Conservation (phyloP, 768 basidiomycete genomes). For the Cystobasidium ongulense region DNA sequence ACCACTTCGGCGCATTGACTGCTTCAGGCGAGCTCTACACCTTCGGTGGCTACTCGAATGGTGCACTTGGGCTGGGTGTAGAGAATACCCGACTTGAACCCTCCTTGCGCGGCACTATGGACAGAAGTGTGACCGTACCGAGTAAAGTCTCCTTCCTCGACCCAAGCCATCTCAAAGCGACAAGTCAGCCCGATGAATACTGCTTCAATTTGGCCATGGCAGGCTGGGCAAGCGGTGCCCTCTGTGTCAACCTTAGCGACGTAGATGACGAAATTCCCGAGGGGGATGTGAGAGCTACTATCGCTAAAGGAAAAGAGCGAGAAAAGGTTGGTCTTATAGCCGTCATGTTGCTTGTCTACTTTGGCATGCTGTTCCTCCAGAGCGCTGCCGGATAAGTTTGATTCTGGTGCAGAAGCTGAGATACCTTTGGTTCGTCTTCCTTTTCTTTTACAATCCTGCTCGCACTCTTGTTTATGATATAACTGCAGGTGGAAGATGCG, state of each 20-base stretch:
- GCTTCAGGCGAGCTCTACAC: slow-evolving; percentile 65
- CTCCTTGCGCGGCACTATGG: not conserved
- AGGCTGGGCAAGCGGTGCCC: slow-evolving; percentile 8
- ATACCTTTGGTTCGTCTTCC: not conserved
- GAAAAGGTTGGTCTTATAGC: not conserved
- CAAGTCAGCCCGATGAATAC: slow-evolving; percentile 11
- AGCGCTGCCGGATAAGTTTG: not conserved
- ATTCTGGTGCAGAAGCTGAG: not conserved
- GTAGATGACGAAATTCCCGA: not conserved
- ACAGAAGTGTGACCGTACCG: not conserved
- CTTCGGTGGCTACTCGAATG: slow-evolving; percentile 54
- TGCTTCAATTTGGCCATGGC: slow-evolving; percentile 28
- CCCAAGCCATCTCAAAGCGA: not conserved
- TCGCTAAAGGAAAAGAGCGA: not conserved
- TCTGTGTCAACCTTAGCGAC: slow-evolving; percentile 6
- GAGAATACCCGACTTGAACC: slow-evolving; percentile 16
- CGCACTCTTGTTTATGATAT: not conserved
- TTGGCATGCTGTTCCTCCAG: not conserved
- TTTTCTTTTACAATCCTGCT: not conserved
- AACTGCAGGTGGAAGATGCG: not conserved
- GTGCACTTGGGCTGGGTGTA: slow-evolving; percentile 32
- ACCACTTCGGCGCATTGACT: slow-evolving; percentile 81
- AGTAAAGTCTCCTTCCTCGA: slow-evolving; percentile 5
- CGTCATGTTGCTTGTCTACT: not conserved
- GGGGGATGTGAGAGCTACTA: not conserved